Conservation (phyloP, 2,329 filamentous ascomycete species). For the Fusarium pseudograminearum region DNA sequence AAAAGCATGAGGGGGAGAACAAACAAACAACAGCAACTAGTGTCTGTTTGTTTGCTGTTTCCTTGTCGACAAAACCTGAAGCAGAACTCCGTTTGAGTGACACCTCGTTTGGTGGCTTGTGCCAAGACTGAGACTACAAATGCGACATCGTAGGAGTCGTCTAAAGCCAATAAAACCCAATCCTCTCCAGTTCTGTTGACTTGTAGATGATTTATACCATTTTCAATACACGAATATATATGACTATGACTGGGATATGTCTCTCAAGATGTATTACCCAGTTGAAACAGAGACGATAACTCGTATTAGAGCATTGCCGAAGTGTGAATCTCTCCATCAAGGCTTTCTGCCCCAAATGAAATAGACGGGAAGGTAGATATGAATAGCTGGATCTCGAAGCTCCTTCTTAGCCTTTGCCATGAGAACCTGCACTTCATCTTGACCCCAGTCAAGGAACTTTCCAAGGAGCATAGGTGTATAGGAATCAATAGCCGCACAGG, state of each 20-base stretch:
- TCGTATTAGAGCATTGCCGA: background rate
- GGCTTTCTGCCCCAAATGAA: constrained; percentile 32
- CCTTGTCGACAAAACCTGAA: background rate
- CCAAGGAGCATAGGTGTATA: constrained; percentile 36
- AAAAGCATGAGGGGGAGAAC: too few relatives aligned
- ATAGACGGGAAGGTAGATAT: constrained; percentile 33
- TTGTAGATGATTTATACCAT: too few relatives aligned
- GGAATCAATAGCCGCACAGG: constrained; percentile 32
- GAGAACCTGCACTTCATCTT: constrained; percentile 36
- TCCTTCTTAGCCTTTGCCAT: constrained; percentile 40
- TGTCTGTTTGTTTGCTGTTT: background rate
- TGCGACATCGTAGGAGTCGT: too few relatives aligned
- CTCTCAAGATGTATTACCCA: too few relatives aligned
- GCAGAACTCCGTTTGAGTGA: background rate
- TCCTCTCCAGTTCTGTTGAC: background rate
- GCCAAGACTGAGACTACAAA: background rate
- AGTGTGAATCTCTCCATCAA: background rate
- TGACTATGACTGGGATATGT: too few relatives aligned
- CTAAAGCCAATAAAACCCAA: background rate
- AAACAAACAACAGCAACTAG: background rate
- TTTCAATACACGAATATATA: too few relatives aligned
- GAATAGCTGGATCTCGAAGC: constrained; percentile 37
- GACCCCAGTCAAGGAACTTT: constrained; percentile 35
- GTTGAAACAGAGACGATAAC: background rate
- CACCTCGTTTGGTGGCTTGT: background rate